Conservation (phyloP, 306 rosid genomes). For the Cucurbita argyrosperma region DNA sequence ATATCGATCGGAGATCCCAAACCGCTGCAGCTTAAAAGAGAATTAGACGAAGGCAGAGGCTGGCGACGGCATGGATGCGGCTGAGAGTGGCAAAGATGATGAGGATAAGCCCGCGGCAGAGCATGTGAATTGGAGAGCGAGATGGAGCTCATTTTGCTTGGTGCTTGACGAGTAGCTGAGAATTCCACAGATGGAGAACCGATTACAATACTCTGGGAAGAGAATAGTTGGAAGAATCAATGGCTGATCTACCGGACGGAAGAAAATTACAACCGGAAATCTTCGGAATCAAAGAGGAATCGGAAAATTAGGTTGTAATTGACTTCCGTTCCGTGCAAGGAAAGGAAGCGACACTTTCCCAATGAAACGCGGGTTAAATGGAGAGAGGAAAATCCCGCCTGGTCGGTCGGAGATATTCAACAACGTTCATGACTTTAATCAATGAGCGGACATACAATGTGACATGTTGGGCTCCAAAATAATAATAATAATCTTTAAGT, state of each 20-base stretch:
- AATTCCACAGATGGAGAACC: neutral
- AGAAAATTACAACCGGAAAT: neutral
- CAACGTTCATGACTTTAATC: neutral
- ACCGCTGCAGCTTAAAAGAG: conserved; percentile 15
- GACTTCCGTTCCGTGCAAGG: conserved; percentile 4
- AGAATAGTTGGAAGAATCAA: neutral
- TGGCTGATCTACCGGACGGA: neutral
- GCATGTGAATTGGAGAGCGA: conserved; percentile 12
- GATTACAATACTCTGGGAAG: neutral
- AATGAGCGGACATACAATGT: neutral
- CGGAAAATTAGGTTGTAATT: neutral
- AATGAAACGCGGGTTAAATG: neutral
- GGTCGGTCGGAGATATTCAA: conserved; percentile 1
- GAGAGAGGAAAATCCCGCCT: neutral
- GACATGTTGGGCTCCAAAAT: neutral
- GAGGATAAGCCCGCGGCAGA: conserved; percentile 9
- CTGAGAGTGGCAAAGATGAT: conserved; percentile 2
- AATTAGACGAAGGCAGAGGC: neutral
- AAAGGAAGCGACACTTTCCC: neutral
- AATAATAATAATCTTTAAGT: too few relatives aligned
- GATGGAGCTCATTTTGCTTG: conserved; percentile 27
- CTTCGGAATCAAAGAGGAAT: neutral
- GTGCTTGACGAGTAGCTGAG: neutral
- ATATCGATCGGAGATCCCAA: conserved; percentile 1
- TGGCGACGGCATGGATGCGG: neutral